phyloP scores from a whole-genome alignment of 306 rosid genomes.

The Sophora flavescens region DNA sequence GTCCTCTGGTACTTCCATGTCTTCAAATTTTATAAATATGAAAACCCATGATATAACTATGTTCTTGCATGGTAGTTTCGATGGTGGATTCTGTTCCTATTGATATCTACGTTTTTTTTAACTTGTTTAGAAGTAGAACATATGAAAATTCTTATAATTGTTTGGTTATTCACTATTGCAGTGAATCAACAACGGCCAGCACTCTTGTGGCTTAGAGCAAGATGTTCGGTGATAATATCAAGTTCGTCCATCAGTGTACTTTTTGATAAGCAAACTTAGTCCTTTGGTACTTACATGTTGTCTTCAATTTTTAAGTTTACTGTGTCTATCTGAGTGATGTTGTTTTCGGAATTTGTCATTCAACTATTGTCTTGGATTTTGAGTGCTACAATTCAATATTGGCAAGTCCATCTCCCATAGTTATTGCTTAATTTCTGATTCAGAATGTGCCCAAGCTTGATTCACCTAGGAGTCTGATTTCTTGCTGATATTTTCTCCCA shows the following conservation, averaged over 20 bases:
- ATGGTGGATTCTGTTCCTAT: too few species aligned
- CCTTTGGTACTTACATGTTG: slow-evolving; percentile 26
- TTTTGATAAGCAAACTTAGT: slow-evolving; percentile 31
- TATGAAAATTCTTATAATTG: slow-evolving; percentile 17
- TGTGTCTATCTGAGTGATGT: not conserved
- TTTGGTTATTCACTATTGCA: slow-evolving; percentile 55
- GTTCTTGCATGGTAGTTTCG: too few species aligned
- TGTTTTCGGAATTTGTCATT: not conserved
- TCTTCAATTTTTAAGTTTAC: slow-evolving; percentile 11
- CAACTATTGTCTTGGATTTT: not conserved
- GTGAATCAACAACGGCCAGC: slow-evolving; percentile 69
- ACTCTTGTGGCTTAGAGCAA: slow-evolving; percentile 75
- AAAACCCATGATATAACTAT: too few species aligned
- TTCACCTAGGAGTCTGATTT: too few species aligned
- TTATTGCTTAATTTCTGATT: not conserved
- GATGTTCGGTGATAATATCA: slow-evolving; percentile 39
- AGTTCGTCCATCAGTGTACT: slow-evolving; percentile 37
- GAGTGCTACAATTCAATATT: not conserved
- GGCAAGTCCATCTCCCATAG: not conserved
- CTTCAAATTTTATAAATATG: too few species aligned
- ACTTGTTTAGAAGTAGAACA: too few species aligned
- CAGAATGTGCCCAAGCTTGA: not conserved
- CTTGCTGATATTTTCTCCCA: too few species aligned
- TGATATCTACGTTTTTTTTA: too few species aligned
- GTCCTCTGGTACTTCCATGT: too few species aligned